These are phyloP conservation scores for Vaccinium myrtillus DNA, from an alignment of 148 eudicot genomes.

Conservation along the genomic window DNA sequence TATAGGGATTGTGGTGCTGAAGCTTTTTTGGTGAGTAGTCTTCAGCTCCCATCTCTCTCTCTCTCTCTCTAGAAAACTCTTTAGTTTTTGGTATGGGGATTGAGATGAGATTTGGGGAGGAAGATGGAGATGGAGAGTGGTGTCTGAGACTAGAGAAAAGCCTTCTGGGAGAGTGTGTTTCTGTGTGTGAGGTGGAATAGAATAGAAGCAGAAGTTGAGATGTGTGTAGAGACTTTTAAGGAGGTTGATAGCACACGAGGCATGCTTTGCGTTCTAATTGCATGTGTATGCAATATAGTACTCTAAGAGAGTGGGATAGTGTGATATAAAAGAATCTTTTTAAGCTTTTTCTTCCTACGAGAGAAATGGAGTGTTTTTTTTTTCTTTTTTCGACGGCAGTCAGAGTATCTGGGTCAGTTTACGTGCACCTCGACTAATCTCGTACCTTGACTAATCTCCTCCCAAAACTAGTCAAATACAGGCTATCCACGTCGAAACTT, in stretches of 20 bases:
- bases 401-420: too few species aligned
- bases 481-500: too few species aligned
- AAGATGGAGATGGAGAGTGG: neutral
- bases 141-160: neutral
- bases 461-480: too few species aligned
- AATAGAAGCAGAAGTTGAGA: slow-evolving; percentile 7
- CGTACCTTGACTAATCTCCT: too few species aligned
- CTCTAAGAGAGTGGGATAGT: neutral
- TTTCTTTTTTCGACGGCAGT: too few species aligned
- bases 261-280: neutral
- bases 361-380: too few species aligned
- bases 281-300: neutral
- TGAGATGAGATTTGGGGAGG: neutral
- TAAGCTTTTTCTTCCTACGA: too few species aligned
- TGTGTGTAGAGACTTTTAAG: neutral
- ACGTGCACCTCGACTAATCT: too few species aligned
- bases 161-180: neutral
- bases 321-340: neutral
- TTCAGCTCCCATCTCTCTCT: slow-evolving; percentile 32
- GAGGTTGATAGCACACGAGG: neutral
- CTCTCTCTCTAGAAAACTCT: neutral
- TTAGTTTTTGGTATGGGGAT: neutral
- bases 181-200: neutral
- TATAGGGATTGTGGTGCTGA: slow-evolving; percentile 1
- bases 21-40: slow-evolving; percentile 27